Evolutionary conservation across 768 basidiomycete genomes (phyloP), one percentile per base, ranked within the genome.

Genomic region (Lenzites betulinus): DNA sequence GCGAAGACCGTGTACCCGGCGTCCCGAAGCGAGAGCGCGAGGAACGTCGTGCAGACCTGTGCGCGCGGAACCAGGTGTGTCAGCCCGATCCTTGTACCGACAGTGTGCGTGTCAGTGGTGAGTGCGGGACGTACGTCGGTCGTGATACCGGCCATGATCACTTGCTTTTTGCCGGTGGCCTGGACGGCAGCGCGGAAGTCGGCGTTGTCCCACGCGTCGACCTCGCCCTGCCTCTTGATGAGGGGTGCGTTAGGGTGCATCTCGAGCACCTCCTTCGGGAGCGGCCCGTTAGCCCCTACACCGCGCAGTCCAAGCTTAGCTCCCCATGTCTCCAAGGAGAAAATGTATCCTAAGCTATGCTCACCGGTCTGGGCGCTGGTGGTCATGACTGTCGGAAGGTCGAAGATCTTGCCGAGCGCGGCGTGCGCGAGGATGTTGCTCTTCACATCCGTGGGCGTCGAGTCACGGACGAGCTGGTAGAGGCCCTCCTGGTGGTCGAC

Each of bases 401-500:
- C 71, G 71, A 80, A 81, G 0, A 78, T 71, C 47, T 78, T 79
- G 4, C 73, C 81, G 8, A 80, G 66, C 25, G 73, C 78, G 16
- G 80, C 79, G 62, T 82, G 80, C 5, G 79, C 81, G 36, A 81
- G 67, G 59, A 83, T 51, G 64, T 77, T 81, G 69, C 74, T 79
- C 58, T 76, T 75, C 60, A 74, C 78, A 41, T 77, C 70, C 16
- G 74, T 75, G 0, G 78, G 72, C 8, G 69, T 55, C 58, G 68
- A 69, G 67, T 83, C 81, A 62, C 76, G 77, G 0, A 76, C 77
- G 30, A 83, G 65, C 60, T 79, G 76, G 70, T 77, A 81, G 8
- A 83, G 66, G 18, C 81, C 81, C 39, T 79, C 68, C 62, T 83
- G 80, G 63, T 79, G 79, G 70, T 83, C 81, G 48, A 83, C 74